phyloP scores from a whole-genome alignment of 208 protist genomes.

The Crithidia sp. region DNA sequence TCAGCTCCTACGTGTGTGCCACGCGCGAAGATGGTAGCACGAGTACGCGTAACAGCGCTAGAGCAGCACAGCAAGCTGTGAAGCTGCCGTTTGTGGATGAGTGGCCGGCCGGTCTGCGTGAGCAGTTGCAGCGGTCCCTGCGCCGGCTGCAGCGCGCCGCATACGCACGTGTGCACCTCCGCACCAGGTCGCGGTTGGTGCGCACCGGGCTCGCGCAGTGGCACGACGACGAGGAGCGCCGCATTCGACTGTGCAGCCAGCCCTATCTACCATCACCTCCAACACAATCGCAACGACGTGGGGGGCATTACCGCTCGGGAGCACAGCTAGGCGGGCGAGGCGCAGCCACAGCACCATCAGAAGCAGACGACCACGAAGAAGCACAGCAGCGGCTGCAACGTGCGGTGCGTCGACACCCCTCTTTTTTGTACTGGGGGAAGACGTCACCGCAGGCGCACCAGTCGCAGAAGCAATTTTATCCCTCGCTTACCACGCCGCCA shows the following conservation, averaged over 20 bases:
- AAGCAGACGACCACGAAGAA: neutral
- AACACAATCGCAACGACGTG: too few species aligned
- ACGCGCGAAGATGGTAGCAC: neutral
- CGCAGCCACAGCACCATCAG: too few species aligned
- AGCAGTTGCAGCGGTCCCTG: slow-evolving; percentile 53
- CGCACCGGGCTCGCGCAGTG: slow-evolving; percentile 43
- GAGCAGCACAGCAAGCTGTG: too few species aligned
- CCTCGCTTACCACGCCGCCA: slow-evolving; percentile 4
- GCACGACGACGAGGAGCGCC: slow-evolving; percentile 31
- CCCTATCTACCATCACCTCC: slow-evolving; percentile 5
- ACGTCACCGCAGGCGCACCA: too few species aligned
- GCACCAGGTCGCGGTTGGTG: neutral
- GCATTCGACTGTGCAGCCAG: slow-evolving; percentile 23
- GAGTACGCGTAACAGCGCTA: neutral
- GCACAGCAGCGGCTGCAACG: neutral
- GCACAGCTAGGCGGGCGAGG: too few species aligned
- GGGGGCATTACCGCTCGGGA: too few species aligned
- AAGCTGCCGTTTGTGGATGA: slow-evolving; percentile 23
- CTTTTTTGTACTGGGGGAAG: slow-evolving; percentile 23
- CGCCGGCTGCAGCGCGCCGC: slow-evolving; percentile 58
- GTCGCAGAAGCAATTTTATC: neutral
- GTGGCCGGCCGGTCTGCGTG: slow-evolving; percentile 38
- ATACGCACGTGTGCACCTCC: slow-evolving; percentile 38
- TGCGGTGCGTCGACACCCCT: slow-evolving; percentile 31
- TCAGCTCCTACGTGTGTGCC: slow-evolving; percentile 37